Percentiles rank a stretch among this genome's conserved stretches.
These are phyloP conservation scores for Ramaria rubella DNA, from an alignment of 768 basidiomycete genomes.

Conservation along the genomic window DNA sequence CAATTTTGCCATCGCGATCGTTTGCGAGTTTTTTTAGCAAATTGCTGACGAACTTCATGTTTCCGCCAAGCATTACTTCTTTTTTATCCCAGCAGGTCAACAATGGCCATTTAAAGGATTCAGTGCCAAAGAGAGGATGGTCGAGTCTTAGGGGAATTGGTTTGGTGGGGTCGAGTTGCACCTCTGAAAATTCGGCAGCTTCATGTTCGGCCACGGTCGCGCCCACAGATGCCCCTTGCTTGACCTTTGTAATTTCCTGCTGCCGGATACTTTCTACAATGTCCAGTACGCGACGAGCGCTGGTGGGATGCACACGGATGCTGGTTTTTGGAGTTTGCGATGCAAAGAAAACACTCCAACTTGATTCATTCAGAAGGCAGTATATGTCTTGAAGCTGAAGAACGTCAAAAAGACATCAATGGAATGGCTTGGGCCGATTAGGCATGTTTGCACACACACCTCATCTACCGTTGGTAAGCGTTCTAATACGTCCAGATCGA, in stretches of 20 bases:
- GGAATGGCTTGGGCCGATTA: neutral
- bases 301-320: neutral
- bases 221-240: neutral
- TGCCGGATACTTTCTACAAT: neutral
- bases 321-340: neutral
- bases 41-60: neutral
- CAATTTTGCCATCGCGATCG: neutral
- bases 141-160: neutral
- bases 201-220: neutral
- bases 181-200: neutral
- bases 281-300: neutral
- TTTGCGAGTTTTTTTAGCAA: neutral
- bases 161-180: neutral
- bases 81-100: neutral
- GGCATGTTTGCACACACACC: neutral
- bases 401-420: neutral
- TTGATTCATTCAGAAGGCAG: neutral
- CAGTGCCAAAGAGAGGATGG: conserved; percentile 7
- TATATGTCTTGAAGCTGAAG: conserved; percentile 4
- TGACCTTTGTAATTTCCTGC: neutral
- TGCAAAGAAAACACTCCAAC: neutral
- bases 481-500: neutral
- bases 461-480: conserved; percentile 3
- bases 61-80: neutral
- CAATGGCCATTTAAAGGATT: conserved; percentile 1